Evolutionary conservation across 352 stramenopile genomes (phyloP).

Genomic region (Phytophthora brassicae): DNA sequence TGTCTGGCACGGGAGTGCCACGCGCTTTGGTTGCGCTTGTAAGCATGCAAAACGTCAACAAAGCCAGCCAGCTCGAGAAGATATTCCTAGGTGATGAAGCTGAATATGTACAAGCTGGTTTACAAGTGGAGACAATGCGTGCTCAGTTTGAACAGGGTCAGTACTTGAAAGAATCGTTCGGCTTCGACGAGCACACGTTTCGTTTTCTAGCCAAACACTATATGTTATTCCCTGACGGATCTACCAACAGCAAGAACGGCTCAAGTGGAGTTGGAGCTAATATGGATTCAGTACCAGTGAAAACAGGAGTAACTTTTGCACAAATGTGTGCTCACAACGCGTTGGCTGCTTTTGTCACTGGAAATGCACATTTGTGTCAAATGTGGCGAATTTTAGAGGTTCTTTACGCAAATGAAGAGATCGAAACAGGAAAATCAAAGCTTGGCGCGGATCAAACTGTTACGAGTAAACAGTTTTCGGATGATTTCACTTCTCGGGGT

Average conservation of each 20-base stretch:
- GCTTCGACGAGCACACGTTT: constrained; percentile 86
- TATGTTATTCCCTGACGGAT: constrained; percentile 36
- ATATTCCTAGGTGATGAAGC: constrained; percentile 70
- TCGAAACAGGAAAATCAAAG: constrained; percentile 15
- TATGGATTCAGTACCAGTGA: constrained; percentile 2
- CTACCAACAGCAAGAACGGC: constrained; percentile 4
- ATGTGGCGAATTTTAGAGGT: constrained; percentile 89
- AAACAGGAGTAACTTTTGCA: constrained; percentile 45
- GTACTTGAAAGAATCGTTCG: constrained; percentile 80
- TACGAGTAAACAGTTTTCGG: constrained; percentile 6
- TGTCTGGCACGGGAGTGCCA: constrained; percentile 32
- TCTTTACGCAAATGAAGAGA: constrained; percentile 54
- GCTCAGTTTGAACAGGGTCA: constrained; percentile 65
- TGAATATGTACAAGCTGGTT: constrained; percentile 54
- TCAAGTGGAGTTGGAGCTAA: constrained; percentile 14
- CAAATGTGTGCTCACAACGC: constrained; percentile 86
- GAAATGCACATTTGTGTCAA: constrained; percentile 73
- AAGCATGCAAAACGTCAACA: constrained; percentile 76
- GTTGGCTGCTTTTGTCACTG: constrained; percentile 71
- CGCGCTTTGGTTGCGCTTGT: constrained; percentile 70
- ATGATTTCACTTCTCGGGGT: constrained; percentile 13
- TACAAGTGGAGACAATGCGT: constrained; percentile 61
- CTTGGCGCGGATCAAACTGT: constrained; percentile 3
- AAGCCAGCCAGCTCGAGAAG: constrained; percentile 57
- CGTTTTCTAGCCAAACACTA: constrained; percentile 83